phyloP scores from a whole-genome alignment of 441 rosid species.

The Lepidium campestre region DNA sequence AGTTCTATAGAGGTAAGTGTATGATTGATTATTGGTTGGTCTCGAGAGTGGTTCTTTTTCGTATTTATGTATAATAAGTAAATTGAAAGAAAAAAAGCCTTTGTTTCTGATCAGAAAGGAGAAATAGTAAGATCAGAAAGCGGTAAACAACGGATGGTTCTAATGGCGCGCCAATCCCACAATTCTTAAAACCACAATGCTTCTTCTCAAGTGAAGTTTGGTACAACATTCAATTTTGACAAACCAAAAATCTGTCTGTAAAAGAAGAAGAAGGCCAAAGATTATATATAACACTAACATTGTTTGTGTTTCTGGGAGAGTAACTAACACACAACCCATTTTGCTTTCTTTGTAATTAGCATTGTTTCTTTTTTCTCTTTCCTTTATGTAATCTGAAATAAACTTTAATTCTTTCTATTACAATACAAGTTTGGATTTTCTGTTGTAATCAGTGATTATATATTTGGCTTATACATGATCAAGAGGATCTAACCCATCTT shows the following conservation, averaged over 20 bases:
- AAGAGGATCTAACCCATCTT: too few species aligned
- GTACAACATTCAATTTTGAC: conserved; percentile 11
- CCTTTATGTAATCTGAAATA: neutral
- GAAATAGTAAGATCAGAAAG: conserved; percentile 76
- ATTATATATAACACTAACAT: conserved; percentile 10
- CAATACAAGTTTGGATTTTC: neutral
- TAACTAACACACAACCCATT: conserved; percentile 5
- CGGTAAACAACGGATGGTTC: conserved; percentile 69
- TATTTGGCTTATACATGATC: neutral
- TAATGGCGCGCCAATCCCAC: conserved; percentile 70
- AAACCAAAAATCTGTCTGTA: neutral
- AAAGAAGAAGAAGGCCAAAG: neutral
- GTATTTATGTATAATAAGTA: neutral
- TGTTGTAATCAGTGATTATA: conserved; percentile 13
- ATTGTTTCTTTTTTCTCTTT: neutral
- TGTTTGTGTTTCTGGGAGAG: conserved; percentile 3
- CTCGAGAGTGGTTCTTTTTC: neutral
- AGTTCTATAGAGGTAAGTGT: conserved; percentile 55
- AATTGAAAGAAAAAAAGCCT: too few species aligned
- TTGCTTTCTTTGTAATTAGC: conserved; percentile 25
- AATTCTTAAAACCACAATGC: conserved; percentile 43
- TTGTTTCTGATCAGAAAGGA: conserved; percentile 70
- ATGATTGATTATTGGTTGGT: neutral
- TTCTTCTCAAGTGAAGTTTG: conserved; percentile 18
- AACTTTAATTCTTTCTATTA: neutral